Conservation (phyloP, 495 filamentous ascomycete species). For the Hyaloscypha finlandica region DNA sequence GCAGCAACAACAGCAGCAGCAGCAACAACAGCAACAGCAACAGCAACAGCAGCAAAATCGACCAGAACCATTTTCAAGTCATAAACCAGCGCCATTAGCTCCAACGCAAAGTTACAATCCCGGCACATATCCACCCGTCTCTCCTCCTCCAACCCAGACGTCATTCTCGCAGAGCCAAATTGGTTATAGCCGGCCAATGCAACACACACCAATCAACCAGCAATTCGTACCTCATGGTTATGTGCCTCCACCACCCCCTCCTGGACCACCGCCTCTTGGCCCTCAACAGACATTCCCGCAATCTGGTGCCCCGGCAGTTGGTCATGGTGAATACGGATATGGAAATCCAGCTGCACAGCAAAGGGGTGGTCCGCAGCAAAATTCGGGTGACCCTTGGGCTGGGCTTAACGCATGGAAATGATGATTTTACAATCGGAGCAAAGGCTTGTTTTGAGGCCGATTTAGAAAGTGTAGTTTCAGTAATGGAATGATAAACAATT, state of each 20-base stretch:
- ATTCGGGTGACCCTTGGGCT: slow-evolving; percentile 74
- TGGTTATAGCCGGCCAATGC: slow-evolving; percentile 50
- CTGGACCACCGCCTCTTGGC: slow-evolving; percentile 73
- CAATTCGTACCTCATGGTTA: slow-evolving; percentile 73
- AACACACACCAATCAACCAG: slow-evolving; percentile 43
- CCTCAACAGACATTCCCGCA: slow-evolving; percentile 67
- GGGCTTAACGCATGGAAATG: slow-evolving; percentile 86
- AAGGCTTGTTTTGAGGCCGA: slow-evolving; percentile 1
- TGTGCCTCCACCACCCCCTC: slow-evolving; percentile 88
- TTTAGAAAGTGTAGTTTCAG: slow-evolving; percentile 5
- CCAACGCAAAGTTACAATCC: slow-evolving; percentile 36
- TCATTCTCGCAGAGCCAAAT: slow-evolving; percentile 40
- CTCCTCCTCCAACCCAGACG: slow-evolving; percentile 55
- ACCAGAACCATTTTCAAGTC: slow-evolving; percentile 15
- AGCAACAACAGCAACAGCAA: slow-evolving; percentile 24
- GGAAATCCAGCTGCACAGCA: slow-evolving; percentile 42
- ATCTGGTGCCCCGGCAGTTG: slow-evolving; percentile 40
- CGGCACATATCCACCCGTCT: slow-evolving; percentile 47
- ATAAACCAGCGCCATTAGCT: slow-evolving; percentile 22
- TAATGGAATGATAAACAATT: slow-evolving; percentile 6
- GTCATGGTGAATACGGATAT: slow-evolving; percentile 27
- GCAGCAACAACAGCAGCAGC: slow-evolving; percentile 29
- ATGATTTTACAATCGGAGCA: slow-evolving; percentile 21
- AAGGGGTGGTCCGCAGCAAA: slow-evolving; percentile 39
- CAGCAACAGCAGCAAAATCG: slow-evolving; percentile 21